Evolutionary conservation across 176 grass and related monocot genomes (phyloP), one percentile per base, ranked within the genome.

Genomic region (Musa troglodytarum): DNA sequence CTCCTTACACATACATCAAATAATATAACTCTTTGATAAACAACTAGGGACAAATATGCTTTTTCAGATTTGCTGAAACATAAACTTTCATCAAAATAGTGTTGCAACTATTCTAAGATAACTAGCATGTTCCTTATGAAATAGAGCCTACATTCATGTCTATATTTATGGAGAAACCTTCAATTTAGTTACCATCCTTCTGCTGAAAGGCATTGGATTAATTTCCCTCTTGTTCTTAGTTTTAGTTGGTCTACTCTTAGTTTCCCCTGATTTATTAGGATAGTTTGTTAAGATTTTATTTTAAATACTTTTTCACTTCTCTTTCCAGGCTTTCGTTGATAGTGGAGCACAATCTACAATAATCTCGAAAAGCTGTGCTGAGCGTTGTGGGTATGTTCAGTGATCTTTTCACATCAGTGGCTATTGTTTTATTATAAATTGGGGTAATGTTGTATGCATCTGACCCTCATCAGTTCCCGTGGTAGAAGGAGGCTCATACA

Each of bases 341-440:
- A 98, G 95, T 81, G 95, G 95, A 79, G 95, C 95, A 25, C 95
- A 98, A 28, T 93, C 90, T 5, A 98, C 95, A 73, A 98, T 98
- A 75, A 98, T 98, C 89, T 98, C 95, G 54, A 98, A 98, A 87
- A 89, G 76, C 51, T 98, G 95, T 10, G 95, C 90, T 71, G 90
- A 98, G 77, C 90, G 95, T 79, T 98, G 95, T 19, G 90, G 95
- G 95, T 98, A 87, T 73, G 83, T 63, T 88, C 70, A 72, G 14
- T 49, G 19, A n/a, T 62, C 5, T 62, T 54, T 77, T 53, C 76
- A 72, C 71, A 65, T 69, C 58, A 11, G 50, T 74, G 28, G 73
- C 76, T 75, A 8, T 73, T 74, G 49, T 21, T 62, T 17, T 69
- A 65, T 23, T 22, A 65, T 64, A 10, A 64, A 10, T 22, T 64